Conservation (phyloP, 2,329 filamentous ascomycete species). For the Tolypocladium ophioglossoides region DNA sequence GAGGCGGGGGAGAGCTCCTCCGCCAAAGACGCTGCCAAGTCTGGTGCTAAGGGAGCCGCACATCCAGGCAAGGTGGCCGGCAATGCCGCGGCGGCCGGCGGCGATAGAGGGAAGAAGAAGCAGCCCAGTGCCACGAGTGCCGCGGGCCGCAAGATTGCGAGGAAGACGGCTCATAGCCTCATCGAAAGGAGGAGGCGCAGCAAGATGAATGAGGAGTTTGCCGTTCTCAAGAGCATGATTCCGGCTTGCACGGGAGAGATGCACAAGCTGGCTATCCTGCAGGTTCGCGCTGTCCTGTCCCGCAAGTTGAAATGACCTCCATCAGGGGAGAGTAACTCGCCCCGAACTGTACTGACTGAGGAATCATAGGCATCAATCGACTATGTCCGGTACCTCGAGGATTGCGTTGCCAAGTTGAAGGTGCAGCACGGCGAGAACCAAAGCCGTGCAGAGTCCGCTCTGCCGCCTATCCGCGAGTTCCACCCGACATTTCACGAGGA, state of each 20-base stretch:
- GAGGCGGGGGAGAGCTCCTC: constrained; percentile 16
- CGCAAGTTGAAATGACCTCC: too few relatives aligned
- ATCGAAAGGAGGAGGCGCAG: constrained; percentile 83
- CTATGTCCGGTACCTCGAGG: constrained; percentile 87
- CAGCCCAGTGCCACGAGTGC: constrained; percentile 65
- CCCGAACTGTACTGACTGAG: neutral
- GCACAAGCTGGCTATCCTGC: constrained; percentile 93
- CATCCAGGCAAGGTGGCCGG: constrained; percentile 9
- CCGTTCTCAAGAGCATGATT: constrained; percentile 86
- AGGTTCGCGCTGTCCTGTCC: constrained; percentile 45
- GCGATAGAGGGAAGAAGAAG: constrained; percentile 56
- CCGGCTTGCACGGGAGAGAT: constrained; percentile 94
- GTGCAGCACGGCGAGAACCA: constrained; percentile 33
- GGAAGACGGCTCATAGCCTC: constrained; percentile 91
- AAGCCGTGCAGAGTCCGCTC: constrained; percentile 14
- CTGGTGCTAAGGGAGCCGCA: constrained; percentile 10
- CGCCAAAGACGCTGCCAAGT: constrained; percentile 12
- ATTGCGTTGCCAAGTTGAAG: constrained; percentile 75
- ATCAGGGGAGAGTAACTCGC: neutral
- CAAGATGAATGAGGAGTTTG: constrained; percentile 99
- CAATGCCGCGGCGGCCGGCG: constrained; percentile 9
- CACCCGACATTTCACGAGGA: constrained; percentile 30
- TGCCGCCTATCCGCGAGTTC: constrained; percentile 28
- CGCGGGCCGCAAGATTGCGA: constrained; percentile 85
- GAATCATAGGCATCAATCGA: constrained; percentile 74